Evolutionary conservation across 495 filamentous ascomycete species (phyloP).

Genomic region (Tuber indicum): DNA sequence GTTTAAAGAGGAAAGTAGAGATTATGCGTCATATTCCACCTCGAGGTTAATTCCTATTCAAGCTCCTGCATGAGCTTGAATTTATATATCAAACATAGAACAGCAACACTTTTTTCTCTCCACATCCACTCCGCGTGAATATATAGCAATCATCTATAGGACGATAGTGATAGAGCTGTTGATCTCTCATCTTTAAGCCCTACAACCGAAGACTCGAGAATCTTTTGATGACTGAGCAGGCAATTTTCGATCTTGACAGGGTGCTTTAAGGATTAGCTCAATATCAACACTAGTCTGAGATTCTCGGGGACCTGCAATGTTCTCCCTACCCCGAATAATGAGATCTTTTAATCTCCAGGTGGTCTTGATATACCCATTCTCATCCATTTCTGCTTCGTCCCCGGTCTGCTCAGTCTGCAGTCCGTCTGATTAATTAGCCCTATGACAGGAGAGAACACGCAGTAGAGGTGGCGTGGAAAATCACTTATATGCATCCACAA

Average conservation of each 20-base stretch:
- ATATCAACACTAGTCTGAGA: neutral
- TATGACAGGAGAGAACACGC: neutral
- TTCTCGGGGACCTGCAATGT: slow-evolving; percentile 52
- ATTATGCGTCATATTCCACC: no score
- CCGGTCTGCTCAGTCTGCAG: slow-evolving; percentile 54
- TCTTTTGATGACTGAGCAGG: slow-evolving; percentile 61
- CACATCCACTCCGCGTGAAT: no score
- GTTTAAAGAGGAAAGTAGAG: no score
- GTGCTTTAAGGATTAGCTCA: slow-evolving; percentile 45
- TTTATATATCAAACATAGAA: no score
- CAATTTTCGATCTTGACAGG: slow-evolving; percentile 90
- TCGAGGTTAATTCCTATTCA: no score
- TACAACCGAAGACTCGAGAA: slow-evolving; percentile 72
- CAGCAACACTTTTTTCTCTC: no score
- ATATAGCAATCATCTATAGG: no score
- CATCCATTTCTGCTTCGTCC: slow-evolving; percentile 90
- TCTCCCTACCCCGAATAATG: slow-evolving; percentile 90
- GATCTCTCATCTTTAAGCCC: slow-evolving; percentile 66
- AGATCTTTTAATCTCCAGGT: slow-evolving; percentile 80
- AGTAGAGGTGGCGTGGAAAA: neutral
- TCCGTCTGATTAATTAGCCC: neutral
- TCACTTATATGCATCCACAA: slow-evolving; percentile 62
- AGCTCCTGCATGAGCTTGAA: no score
- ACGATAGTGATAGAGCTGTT: no score
- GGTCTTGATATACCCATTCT: slow-evolving; percentile 58